Base-by-base conservation (phyloP, 2,329 filamentous ascomycete genomes). In the Hansfordia pulvinata region DNA sequence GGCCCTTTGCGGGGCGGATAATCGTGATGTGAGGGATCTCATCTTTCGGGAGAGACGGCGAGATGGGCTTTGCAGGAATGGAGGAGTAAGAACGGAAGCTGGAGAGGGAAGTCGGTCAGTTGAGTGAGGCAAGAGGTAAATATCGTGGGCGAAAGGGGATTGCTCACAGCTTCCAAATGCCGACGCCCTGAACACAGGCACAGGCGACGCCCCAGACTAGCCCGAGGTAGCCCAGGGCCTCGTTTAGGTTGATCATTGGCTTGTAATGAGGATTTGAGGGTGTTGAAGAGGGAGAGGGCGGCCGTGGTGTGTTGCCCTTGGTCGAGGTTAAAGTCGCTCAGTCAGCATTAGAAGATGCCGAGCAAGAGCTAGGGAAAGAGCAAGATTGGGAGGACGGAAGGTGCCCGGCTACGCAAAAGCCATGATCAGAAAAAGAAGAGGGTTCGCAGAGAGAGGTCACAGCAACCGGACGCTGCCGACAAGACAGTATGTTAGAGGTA, bases 1-100 rank as follows among this genome's bases (percentile, higher is more conserved):
- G 64, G 33, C 86, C 90, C 54, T 94, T 96, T 37, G 93, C 77
- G 0, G 90, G 92, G 3, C 90, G 80, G 39, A 98, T 85, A 33
- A 93, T 68, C 17, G 90, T 96, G 42, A 98, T 67, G 55, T 83
- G 76, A 10, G 86, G 88, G 3, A 84, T 61, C 20, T 74, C 55
- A 37, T 65, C 48, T 20, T 54, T 43, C 4, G 54, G 51, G 1
- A 76, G 52, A 1, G 49, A 50, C 2, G 69, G 54, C 3, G 70
- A 71, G 10, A 65, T 46, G 5, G 69, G 56, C 5, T 58, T 50
- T n/a, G 47, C 43, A 3, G 63, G 63, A 3, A 52, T 56, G 2
- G 49, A 52, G 0, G 67, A 68, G 46, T 68, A 71, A 39, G 62
- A 49, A 21, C 58, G 60, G 39, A 69, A 67, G 34, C 72, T 68